A percentile compares a stretch with the other conserved stretches of the same genome.
Evolutionary conservation across 1,284 basidiomycete genomes (phyloP).

Genomic region (Polyporus tsugae): DNA sequence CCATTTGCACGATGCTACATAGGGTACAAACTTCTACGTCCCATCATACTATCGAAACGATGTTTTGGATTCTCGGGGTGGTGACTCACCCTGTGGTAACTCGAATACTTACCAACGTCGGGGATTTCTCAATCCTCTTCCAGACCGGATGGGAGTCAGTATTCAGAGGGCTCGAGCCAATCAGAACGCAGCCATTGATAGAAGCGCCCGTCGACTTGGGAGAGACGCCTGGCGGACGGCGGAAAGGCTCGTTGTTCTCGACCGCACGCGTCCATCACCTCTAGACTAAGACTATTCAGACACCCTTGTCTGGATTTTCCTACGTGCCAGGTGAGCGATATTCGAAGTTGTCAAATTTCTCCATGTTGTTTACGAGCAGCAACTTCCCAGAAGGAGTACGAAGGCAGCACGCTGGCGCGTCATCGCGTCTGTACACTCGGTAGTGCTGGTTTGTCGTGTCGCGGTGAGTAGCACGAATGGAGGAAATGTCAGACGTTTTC

Average conservation of each 20-base stretch:
- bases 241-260: slow-evolving; percentile 11
- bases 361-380: neutral
- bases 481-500: slow-evolving; percentile 4
- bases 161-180: slow-evolving; percentile 18
- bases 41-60: too few relatives aligned
- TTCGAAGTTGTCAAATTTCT: too few relatives aligned
- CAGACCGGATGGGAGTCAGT: neutral
- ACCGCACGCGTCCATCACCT: slow-evolving; percentile 27
- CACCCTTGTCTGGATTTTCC: slow-evolving; percentile 16
- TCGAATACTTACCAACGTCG: too few relatives aligned
- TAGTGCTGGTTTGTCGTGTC: slow-evolving; percentile 40
- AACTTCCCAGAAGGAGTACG: slow-evolving; percentile 15
- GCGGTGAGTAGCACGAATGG: slow-evolving; percentile 54
- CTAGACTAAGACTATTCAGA: slow-evolving; percentile 13
- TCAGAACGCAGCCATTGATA: slow-evolving; percentile 14
- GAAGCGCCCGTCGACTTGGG: slow-evolving; percentile 22
- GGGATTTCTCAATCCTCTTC: too few relatives aligned
- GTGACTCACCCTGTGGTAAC: too few relatives aligned
- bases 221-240: slow-evolving; percentile 22
- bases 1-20: too few relatives aligned
- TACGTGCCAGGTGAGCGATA: slow-evolving; percentile 15
- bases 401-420: slow-evolving; percentile 33
- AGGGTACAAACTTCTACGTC: too few relatives aligned
- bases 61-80: too few relatives aligned
- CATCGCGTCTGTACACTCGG: slow-evolving; percentile 24